Base-by-base conservation (phyloP, 2,329 filamentous ascomycete species). In the Xylaria sp. region DNA sequence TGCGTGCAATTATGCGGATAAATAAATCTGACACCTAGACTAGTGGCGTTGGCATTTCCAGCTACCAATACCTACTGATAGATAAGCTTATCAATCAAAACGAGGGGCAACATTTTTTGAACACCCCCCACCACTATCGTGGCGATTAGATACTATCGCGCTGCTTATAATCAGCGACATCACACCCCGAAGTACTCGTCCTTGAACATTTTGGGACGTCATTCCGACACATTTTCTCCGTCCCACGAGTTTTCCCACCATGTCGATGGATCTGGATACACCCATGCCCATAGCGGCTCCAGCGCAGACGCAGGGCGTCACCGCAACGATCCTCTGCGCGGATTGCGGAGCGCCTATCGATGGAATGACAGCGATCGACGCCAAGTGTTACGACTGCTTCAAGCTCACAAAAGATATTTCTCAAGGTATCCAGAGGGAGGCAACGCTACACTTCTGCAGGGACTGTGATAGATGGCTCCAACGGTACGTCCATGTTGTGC, bases 341-440 rank as follows among this genome's bases (percentile, higher is more conserved):
- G 97, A 98, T 86, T 99, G 96, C 81, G 96, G 95, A 78, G 94
- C 93, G 69, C 91, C 95, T 47, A 97, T 99, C 77, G 94, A 98
- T 81, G 96, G 96, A 81, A 97, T 94, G 21, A 89, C 90, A 16
- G 87, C 93, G 29, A 91, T 92, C 62, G 94, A 94, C 70, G 94
- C 96, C 48, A 90, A 98, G 66, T 99, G 96, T 84, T 93, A 93
- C 81, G 95, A 98, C 85, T 98, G 96, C 81, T 90, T 98, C 79
- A 97, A 97, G 81, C 88, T 97, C 75, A 97, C 94, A 58, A 89
- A 97, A 82, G 96, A 99, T 82, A 95, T 98, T 74, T 97, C 94
- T 29, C 86, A 92, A 78, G 94, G 93, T 69, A 94, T 98, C 72
- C 95, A 94, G 81, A 90, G 94, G 79, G 96, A 99, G 81, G 93